These are phyloP conservation scores for Teunomyces gatunensis DNA, from an alignment of 805 yeast genomes.

Conservation along the genomic window DNA sequence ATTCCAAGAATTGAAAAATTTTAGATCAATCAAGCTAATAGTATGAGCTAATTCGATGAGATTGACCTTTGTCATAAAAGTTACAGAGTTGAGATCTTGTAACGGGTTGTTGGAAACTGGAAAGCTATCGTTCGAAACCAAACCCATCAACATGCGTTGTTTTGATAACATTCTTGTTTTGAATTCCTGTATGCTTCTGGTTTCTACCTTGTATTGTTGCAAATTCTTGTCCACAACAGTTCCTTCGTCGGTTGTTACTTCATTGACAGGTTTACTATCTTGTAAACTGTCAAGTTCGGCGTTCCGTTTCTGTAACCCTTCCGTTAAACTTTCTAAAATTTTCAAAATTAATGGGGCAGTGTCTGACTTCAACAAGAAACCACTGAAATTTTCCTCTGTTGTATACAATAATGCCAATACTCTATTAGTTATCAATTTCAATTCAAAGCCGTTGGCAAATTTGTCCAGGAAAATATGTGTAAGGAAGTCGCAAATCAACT, in stretches of 20 bases:
- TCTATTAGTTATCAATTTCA: constrained; percentile 44
- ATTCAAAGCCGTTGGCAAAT: constrained; percentile 19
- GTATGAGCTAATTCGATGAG: constrained; percentile 57
- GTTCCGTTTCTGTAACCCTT: constrained; percentile 19
- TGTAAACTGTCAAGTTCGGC: neutral
- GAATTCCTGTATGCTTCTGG: constrained; percentile 43
- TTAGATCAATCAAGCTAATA: constrained; percentile 64
- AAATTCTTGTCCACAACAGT: neutral
- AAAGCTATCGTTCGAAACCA: constrained; percentile 18
- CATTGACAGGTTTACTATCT: neutral
- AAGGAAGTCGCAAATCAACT: constrained; percentile 16
- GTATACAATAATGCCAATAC: constrained; percentile 53
- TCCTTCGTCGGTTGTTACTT: constrained; percentile 4
- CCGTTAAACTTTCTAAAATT: constrained; percentile 46
- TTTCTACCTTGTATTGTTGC: constrained; percentile 2
- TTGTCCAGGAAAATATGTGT: constrained; percentile 21
- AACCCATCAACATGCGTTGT: constrained; percentile 40
- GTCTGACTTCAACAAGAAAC: constrained; percentile 64
- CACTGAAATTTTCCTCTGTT: constrained; percentile 58
- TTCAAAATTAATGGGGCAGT: constrained; percentile 57
- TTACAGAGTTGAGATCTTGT: constrained; percentile 34
- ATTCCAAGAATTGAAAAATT: constrained; percentile 69
- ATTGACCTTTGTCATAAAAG: constrained; percentile 53
- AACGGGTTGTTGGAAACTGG: constrained; percentile 19
- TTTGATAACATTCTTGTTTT: constrained; percentile 50